A percentile compares a stretch with the other conserved stretches of the same genome.
These are phyloP conservation scores for Sanghuangporus weigelae DNA, from an alignment of 1,284 basidiomycete genomes.

Conservation along the genomic window DNA sequence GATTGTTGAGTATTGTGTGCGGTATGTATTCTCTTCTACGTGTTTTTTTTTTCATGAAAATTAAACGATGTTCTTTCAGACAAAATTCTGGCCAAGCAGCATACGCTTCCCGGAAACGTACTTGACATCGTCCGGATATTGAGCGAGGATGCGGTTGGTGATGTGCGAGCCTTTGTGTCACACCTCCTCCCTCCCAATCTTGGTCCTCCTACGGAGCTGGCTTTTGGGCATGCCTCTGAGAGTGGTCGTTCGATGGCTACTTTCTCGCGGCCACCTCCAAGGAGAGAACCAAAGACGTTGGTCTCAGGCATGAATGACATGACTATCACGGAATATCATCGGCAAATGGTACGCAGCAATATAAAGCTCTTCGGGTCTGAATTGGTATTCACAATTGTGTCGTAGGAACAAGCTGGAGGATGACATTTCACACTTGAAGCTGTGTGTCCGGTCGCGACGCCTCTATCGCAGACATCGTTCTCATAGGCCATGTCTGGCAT, in stretches of 20 bases:
- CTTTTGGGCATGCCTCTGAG: conserved; percentile 20
- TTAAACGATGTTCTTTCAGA: conserved; percentile 10
- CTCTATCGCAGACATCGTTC: no score
- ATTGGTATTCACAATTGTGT: neutral
- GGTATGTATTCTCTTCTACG: conserved; percentile 34
- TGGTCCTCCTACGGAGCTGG: conserved; percentile 17
- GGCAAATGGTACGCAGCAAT: neutral
- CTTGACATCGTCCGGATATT: conserved; percentile 36
- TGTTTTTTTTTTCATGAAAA: conserved; percentile 2
- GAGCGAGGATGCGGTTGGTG: conserved; percentile 41
- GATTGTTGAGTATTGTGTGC: conserved; percentile 53
- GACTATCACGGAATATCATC: neutral
- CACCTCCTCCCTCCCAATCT: conserved; percentile 14
- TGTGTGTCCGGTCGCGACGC: no score
- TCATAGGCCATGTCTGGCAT: no score
- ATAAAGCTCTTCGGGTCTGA: neutral
- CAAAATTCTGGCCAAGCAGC: conserved; percentile 15
- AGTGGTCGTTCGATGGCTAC: conserved; percentile 16
- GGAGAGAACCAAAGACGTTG: neutral
- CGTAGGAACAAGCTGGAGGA: neutral
- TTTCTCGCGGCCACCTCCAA: conserved; percentile 32
- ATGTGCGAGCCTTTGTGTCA: conserved; percentile 42
- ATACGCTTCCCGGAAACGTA: conserved; percentile 23
- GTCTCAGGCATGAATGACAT: neutral
- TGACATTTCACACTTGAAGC: neutral